These are phyloP conservation scores for Rubia occidens DNA, from an alignment of 305 asterid species.

Conservation along the genomic window DNA sequence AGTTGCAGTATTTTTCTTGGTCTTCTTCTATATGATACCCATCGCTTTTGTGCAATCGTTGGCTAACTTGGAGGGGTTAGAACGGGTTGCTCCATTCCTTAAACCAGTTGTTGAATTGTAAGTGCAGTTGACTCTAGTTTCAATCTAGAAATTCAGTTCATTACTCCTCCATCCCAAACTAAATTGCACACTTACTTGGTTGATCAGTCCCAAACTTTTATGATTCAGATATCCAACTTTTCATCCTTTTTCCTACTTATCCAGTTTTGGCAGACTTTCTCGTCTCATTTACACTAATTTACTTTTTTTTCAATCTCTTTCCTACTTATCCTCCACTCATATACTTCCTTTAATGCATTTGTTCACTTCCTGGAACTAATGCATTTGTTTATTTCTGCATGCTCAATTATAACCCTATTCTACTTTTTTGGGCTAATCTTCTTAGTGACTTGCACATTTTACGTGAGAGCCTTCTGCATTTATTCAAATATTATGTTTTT, in stretches of 20 bases:
- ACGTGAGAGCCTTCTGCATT: neutral
- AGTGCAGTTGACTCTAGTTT: slow-evolving; percentile 20
- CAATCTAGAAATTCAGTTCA: neutral
- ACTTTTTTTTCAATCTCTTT: neutral
- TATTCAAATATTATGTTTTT: neutral
- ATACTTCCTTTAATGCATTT: neutral
- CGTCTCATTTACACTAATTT: neutral
- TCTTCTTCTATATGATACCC: slow-evolving; percentile 95
- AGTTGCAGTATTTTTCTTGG: slow-evolving; percentile 57
- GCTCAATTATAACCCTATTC: neutral
- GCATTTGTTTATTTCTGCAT: neutral
- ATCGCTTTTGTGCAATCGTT: slow-evolving; percentile 93
- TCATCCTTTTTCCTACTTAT: neutral
- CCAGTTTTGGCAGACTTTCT: too few species aligned
- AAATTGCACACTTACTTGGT: neutral
- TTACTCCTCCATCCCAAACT: neutral
- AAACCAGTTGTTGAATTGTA: slow-evolving; percentile 82
- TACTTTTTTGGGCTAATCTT: neutral
- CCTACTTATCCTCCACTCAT: neutral
- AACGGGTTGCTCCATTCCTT: slow-evolving; percentile 89
- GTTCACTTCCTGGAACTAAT: neutral
- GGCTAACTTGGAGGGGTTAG: slow-evolving; percentile 94
- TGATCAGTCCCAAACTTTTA: neutral
- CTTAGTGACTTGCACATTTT: neutral
- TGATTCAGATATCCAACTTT: neutral